Base-by-base conservation (phyloP, 768 basidiomycete genomes). In the Russula vinacea region DNA sequence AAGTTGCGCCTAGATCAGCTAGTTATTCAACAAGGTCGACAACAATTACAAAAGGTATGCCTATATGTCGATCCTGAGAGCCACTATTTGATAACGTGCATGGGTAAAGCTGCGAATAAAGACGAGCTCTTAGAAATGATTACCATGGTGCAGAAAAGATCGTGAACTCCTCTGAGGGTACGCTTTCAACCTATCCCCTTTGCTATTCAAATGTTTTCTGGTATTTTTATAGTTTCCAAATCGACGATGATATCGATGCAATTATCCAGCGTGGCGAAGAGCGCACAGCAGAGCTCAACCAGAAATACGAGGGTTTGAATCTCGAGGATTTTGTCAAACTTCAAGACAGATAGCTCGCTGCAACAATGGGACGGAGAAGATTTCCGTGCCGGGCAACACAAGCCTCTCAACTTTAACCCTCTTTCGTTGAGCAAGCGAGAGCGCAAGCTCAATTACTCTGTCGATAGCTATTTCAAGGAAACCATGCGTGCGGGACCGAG, bases 111-210 rank as follows among this genome's bases (percentile, higher is more conserved):
- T 58, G 89, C 92, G 17, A 91, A 86, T 74, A 98, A 98, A 78
- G 97, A 98, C 54, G 97, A 98, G 63, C 80, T 99, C 16, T 78
- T 98, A 40, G 95, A 98, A 72, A 99, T 98, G 94, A 98, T 99
- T 64, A 88, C 94, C 94, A 96, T 71, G 96, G 97, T 22, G 96
- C 94, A 0, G 96, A 98, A 74, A 90, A 93, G 75, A 98, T 99
- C 62, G 94, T 98, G 74, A 96, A 89, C 71, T 78, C 86, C 4
- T 74, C 75, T 0, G 88, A 90, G 84, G 86, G 91, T 93, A 62
- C 66, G 88, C 55, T 33, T 39, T 11, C 19, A 76, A 14, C 5
- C n/a, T 19, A 11, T 47, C 42, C 44, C 19, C 35, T 50, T 45
- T 62, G 19, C 33, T 19, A 11, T 54, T 22, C 8, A 44, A 24